Evolutionary conservation across 768 basidiomycete genomes (phyloP), one percentile per base, ranked within the genome.

Genomic region (Crassisporium funariophilum): DNA sequence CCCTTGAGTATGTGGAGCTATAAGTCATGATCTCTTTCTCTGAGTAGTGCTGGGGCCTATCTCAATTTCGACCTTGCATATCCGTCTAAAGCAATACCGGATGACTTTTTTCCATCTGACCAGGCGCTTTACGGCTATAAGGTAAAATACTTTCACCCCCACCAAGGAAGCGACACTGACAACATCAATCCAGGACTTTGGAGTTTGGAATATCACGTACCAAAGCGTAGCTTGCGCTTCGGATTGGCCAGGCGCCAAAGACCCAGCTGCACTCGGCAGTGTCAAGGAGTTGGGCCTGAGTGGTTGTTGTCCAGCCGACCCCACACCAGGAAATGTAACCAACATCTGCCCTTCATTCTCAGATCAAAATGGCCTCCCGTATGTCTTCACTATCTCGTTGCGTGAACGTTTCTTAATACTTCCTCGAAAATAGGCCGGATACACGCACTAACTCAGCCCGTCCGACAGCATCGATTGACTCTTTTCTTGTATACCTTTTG

Each of bases 1-100:
- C 36, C 23, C n/a, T 29, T 20, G 16, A 13, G 11, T 5, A 42
- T 24, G 11, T 24, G 12, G 11, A 19, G 16, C 15, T 33, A 33
- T 35, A 23, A 34, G 10, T 27, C 16, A 16, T 25, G 12, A 36
- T 40, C 27, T 37, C 22, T 29, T 21, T 11, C 40, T 37, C 21
- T 15, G 20, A 24, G 22, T 52, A 91, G 88, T 38, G 86, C 78
- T 29, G 87, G 86, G 5, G 71, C 73, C 39, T 81, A 76, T 55
- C 72, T 92, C 47, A 91, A 92, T 59, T 91, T 93, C 63, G 90
- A 93, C 65, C 81, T 92, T 41, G 82, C 86, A 33, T 91, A 74
- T 63, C 90, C 89, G 2, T 90, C 89, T 4, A 52, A 52, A 21
- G 81, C 86, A 13, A 88, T 91, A 47, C 78, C 88, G 22, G 63